Conservation (phyloP, 805 yeast species). For the Zygosaccharomyces siamensis region DNA sequence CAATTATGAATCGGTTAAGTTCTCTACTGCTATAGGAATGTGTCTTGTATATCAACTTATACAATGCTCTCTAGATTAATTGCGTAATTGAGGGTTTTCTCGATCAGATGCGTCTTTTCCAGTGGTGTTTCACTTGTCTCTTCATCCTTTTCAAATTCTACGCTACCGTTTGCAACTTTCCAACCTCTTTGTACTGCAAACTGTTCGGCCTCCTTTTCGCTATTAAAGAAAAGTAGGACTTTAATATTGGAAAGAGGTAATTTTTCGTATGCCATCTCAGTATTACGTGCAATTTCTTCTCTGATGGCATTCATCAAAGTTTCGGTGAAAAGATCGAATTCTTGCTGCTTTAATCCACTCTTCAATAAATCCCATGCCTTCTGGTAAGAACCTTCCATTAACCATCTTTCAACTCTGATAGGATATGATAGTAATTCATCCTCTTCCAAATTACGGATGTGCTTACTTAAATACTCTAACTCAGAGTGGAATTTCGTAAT, state of each 20-base stretch:
- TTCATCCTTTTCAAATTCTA: conserved; percentile 41
- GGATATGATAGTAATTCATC: conserved; percentile 79
- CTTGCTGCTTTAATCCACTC: conserved; percentile 47
- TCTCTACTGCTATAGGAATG: neutral
- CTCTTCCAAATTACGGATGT: conserved; percentile 44
- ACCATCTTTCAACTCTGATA: conserved; percentile 81
- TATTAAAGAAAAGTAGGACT: conserved; percentile 64
- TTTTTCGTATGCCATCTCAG: conserved; percentile 69
- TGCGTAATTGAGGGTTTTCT: conserved; percentile 78
- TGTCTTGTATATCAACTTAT: conserved; percentile 31
- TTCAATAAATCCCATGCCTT: conserved; percentile 74
- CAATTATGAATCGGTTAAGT: neutral
- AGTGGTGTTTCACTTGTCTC: conserved; percentile 24
- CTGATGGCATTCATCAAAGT: conserved; percentile 76
- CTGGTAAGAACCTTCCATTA: conserved; percentile 95
- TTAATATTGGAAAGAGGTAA: conserved; percentile 82
- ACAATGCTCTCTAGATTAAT: conserved; percentile 89
- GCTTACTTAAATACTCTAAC: conserved; percentile 62
- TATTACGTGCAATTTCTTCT: conserved; percentile 76
- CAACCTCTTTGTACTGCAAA: conserved; percentile 56
- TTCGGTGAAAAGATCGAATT: conserved; percentile 72
- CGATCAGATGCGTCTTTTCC: conserved; percentile 42
- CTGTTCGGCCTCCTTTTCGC: conserved; percentile 49
- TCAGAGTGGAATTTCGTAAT: conserved; percentile 88
- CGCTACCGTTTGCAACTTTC: conserved; percentile 48